Conservation (phyloP, 257 asterid genomes). For the Solanum sejunctum region DNA sequence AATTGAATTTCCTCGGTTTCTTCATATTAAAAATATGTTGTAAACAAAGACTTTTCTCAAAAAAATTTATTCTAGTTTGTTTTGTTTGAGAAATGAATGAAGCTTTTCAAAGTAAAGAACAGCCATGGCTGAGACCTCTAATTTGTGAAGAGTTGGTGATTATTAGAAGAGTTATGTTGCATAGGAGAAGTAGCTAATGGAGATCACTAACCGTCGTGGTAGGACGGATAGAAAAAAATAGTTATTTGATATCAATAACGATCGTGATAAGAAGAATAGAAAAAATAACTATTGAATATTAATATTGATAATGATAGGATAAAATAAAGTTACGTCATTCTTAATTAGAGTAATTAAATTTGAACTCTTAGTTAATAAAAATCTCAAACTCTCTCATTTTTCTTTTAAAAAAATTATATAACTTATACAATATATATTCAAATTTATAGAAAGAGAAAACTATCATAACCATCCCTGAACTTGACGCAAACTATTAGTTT, state of each 20-base stretch:
- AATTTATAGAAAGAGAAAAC: background rate
- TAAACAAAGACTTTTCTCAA: too few species aligned
- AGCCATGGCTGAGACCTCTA: background rate
- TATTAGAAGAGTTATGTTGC: background rate
- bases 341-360: background rate
- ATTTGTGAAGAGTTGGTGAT: background rate
- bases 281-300: background rate
- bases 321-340: background rate
- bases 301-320: background rate
- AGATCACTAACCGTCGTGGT: background rate
- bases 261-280: background rate
- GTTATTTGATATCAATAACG: background rate
- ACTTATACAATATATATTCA: rapidly evolving
- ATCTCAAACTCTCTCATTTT: background rate
- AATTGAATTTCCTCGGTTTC: too few species aligned
- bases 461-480: too few species aligned
- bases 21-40: too few species aligned
- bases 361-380: background rate
- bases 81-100: background rate
- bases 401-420: background rate
- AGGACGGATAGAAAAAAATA: background rate
- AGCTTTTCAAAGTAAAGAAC: background rate
- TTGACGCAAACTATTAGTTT: too few species aligned
- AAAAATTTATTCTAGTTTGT: too few species aligned
- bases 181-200: background rate